These are phyloP conservation scores for Candida sithepensis DNA, from an alignment of 805 yeast species.

Conservation along the genomic window DNA sequence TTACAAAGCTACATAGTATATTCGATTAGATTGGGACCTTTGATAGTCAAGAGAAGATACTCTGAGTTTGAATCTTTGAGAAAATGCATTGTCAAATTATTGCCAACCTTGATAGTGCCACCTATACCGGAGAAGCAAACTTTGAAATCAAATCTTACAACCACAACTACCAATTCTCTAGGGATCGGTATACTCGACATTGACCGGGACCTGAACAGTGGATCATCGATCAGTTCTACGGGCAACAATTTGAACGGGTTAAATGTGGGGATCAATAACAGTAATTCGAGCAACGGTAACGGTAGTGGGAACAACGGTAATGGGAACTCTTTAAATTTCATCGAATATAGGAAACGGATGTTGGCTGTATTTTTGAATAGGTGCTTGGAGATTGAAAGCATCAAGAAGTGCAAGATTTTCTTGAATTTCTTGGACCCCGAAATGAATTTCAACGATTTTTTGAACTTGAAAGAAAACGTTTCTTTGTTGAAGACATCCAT, in stretches of 20 bases:
- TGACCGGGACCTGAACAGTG: neutral
- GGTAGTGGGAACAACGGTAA: conserved; percentile 2
- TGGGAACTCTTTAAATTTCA: conserved; percentile 14
- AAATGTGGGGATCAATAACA: conserved; percentile 10
- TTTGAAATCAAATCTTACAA: conserved; percentile 34
- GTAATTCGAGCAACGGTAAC: conserved; percentile 1
- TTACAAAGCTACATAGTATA: conserved; percentile 64
- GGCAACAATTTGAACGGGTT: conserved; percentile 8
- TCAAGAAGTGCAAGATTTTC: conserved; percentile 60
- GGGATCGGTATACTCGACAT: conserved; percentile 14
- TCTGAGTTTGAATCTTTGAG: conserved; percentile 88
- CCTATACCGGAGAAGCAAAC: conserved; percentile 91
- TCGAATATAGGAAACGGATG: conserved; percentile 69
- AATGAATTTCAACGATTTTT: conserved; percentile 76
- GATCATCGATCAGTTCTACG: neutral
- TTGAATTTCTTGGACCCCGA: conserved; percentile 82
- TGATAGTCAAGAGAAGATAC: conserved; percentile 75
- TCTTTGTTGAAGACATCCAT: conserved; percentile 46
- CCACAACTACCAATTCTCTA: conserved; percentile 28
- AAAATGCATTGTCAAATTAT: conserved; percentile 61
- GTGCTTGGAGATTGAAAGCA: conserved; percentile 55
- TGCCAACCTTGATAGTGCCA: conserved; percentile 82
- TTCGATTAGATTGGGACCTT: conserved; percentile 61
- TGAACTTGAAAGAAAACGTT: conserved; percentile 51
- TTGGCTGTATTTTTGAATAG: conserved; percentile 74